Evolutionary conservation across 345 rosid species (phyloP).

Genomic region (Corymbia maculata): DNA sequence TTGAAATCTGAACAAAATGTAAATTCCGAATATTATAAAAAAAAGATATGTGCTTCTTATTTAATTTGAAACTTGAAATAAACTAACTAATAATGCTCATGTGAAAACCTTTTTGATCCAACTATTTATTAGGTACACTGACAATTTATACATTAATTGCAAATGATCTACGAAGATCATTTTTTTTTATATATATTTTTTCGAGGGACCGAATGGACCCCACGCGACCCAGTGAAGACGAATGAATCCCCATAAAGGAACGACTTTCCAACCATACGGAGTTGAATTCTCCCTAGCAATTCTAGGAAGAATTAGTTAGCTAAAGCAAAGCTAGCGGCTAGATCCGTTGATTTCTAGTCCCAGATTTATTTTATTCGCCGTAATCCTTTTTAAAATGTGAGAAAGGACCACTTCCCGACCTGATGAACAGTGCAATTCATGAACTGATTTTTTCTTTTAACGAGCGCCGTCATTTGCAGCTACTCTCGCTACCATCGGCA

Average conservation of each 20-base stretch:
- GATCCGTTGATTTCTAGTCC: neutral
- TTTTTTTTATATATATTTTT: neutral
- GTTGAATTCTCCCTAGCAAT: neutral
- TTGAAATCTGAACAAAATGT: neutral
- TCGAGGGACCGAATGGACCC: neutral
- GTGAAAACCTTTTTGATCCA: neutral
- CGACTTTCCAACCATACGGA: neutral
- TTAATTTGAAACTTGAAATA: neutral
- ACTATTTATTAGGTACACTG: neutral
- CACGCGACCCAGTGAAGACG: neutral
- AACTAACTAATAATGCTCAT: neutral
- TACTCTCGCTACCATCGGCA: accelerated
- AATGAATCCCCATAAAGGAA: neutral
- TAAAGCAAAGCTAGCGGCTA: neutral
- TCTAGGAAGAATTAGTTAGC: neutral
- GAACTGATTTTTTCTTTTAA: accelerated
- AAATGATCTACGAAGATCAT: neutral
- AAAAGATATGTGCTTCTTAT: neutral
- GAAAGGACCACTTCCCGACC: accelerated
- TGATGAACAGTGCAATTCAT: neutral
- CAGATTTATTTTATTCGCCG: neutral
- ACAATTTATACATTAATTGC: neutral
- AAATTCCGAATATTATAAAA: neutral
- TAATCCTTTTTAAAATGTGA: neutral
- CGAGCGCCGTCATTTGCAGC: neutral